Evolutionary conservation across 2,329 filamentous ascomycete genomes (phyloP), one percentile per base, ranked within the genome.

Genomic region (Penicillium digitatum): DNA sequence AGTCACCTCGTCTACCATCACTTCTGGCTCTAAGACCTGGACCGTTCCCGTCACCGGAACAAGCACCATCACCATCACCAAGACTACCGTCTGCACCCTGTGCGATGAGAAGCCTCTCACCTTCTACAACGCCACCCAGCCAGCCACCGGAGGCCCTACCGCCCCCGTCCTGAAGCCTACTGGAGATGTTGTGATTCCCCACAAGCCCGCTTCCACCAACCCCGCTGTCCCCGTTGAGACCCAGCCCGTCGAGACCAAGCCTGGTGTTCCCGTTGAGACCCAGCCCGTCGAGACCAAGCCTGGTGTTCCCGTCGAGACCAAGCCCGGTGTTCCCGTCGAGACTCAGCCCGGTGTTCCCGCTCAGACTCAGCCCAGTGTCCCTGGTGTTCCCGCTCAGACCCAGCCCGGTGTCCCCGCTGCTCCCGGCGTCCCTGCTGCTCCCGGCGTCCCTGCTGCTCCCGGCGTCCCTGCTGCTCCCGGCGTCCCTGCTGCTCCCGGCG

Each of bases 1-100:
- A 67, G 69, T 71, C 50, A 66, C 68, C 53, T 60, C 61, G 18
- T 62, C 68, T 22, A 56, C 61, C 46, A 57, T 69, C 56, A 69
- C 67, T 57, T 64, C 65, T 57, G 70, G 69, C 35, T 65, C 58
- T 34, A 54, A 55, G 59, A 68, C 64, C 52, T 52, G 48, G 4
- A 67, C 63, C 34, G 51, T 72, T 34, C 70, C 69, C 7, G 61
- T 72, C 49, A 72, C 70, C 29, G 37, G 60, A 58, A 71, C 69
- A 42, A 66, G 58, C 60, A 69, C 64, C 49, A 59, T 71, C 52
- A 72, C 69, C 9, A 46, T 66, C 37, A 66, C 63, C 52, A 62
- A 58, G 55, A 70, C 67, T 46, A 66, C 62, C 27, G 64, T 64
- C 49, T 60, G 57, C 58, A 59, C 57, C 31, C 20, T 37, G 54